Percentiles rank a stretch among this genome's conserved stretches.
phyloP scores from a whole-genome alignment of 2,329 filamentous ascomycete genomes.

The Endothia cerciana region DNA sequence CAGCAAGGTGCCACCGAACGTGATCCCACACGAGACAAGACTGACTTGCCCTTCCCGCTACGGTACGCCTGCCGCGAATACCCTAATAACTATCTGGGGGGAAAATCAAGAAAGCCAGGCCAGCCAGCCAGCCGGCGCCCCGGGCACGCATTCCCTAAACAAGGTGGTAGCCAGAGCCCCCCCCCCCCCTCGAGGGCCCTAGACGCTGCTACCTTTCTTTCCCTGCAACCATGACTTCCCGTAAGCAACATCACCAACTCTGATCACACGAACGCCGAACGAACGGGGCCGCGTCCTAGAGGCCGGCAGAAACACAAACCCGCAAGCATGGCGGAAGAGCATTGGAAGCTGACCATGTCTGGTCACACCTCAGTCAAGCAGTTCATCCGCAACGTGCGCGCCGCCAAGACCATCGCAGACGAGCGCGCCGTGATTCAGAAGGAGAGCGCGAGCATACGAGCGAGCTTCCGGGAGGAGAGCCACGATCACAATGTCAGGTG shows the following conservation, averaged over 20 bases:
- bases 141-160: background rate
- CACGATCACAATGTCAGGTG: slow-evolving; percentile 89
- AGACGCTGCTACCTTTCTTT: slow-evolving; percentile 2
- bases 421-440: slow-evolving; percentile 98
- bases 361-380: slow-evolving; percentile 77
- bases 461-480: slow-evolving; percentile 97
- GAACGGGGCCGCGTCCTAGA: background rate
- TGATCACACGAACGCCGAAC: background rate
- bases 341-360: slow-evolving; percentile 28
- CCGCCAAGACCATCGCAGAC: slow-evolving; percentile 98
- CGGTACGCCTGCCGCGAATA: background rate
- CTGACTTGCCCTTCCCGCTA: background rate
- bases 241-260: slow-evolving; percentile 32
- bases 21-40: background rate
- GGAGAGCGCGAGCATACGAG: slow-evolving; percentile 95
- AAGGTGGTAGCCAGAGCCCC: slow-evolving; percentile 2
- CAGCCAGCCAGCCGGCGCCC: background rate
- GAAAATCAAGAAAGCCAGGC: background rate
- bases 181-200: slow-evolving; percentile 10
- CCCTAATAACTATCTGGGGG: background rate
- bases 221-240: slow-evolving; percentile 38
- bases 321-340: slow-evolving; percentile 14
- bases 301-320: background rate
- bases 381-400: slow-evolving; percentile 98
- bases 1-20: background rate